These are phyloP conservation scores for Ballota nigra DNA, from an alignment of 257 asterid genomes.

Conservation along the genomic window DNA sequence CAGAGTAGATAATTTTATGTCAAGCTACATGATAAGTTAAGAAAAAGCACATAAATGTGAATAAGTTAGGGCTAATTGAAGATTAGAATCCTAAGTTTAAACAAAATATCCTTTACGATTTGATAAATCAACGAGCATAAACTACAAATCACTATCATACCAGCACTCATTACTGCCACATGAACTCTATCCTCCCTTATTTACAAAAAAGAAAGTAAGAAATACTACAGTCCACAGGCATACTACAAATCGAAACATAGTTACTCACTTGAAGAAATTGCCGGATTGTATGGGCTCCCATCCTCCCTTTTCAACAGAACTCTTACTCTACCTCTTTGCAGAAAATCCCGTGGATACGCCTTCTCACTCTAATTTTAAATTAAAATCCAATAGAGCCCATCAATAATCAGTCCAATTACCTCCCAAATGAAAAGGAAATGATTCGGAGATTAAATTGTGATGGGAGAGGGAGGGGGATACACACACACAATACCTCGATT, in stretches of 20 bases:
- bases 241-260: neutral
- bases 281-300: conserved; percentile 72
- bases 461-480: neutral
- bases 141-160: neutral
- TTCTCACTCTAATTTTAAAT: conserved; percentile 57
- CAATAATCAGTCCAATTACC: conserved; percentile 4
- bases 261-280: conserved; percentile 67
- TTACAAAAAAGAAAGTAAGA: neutral
- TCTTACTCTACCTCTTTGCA: conserved; percentile 97
- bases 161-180: neutral
- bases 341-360: conserved; percentile 97
- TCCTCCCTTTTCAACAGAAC: conserved; percentile 79
- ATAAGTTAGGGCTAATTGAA: neutral
- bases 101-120: neutral
- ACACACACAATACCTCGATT: conserved; percentile 56
- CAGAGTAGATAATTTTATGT: neutral
- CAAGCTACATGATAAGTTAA: neutral
- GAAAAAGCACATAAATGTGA: neutral
- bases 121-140: neutral
- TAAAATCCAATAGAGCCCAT: neutral
- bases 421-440: neutral
- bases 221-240: neutral
- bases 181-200: neutral
- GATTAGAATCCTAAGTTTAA: neutral
- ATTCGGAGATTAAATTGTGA: neutral